Base-by-base conservation (phyloP, 306 rosid genomes). In the Fagus crenata region DNA sequence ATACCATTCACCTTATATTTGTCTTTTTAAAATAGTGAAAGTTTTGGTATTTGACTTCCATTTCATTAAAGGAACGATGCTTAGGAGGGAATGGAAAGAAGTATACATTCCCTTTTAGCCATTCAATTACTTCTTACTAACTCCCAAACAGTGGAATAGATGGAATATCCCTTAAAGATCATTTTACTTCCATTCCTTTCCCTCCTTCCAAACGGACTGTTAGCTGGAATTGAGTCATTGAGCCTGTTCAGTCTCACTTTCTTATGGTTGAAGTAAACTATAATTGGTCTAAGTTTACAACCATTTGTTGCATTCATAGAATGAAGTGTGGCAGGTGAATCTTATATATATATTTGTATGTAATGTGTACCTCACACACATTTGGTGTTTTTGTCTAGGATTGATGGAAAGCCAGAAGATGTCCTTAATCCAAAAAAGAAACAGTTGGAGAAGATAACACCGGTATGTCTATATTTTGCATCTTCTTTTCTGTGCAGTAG, bases 351-450 rank as follows among this genome's bases (percentile, higher is more conserved):
- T 39, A 2, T 35, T 32, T 42, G 73, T 22, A 67, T 67, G 58
- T 53, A 32, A 33, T 58, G 55, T 80, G 1, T 71, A 72, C 71
- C 76, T 75, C 64, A 63, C 67, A 32, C 54, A 36, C 31, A 42
- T 41, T 75, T 83, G 22, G 61, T 68, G 39, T 31, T 74, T 73
- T 71, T 42, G 60, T 86, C 55, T 77, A 92, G 99, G 83, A 83
- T 92, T 78, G 97, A 95, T 75, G 98, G 98, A 83, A 91, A 91
- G 85, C 97, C 97, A 12, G 99, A 95, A 84, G 98, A 92, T 79
- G 98, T 92, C 56, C 99, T 95, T 18, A 95, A 95, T 85, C 99
- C 99, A 18, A 95, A 95, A 80, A 95, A 92, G 99, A 95, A 95
- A 81, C 99, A 95, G 80, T 79, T 95, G 72, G 99, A 95, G 60